A percentile compares a stretch with the other conserved stretches of the same genome.
Conservation (phyloP, 1,284 basidiomycete species). For the Hemileia vastatrix region DNA sequence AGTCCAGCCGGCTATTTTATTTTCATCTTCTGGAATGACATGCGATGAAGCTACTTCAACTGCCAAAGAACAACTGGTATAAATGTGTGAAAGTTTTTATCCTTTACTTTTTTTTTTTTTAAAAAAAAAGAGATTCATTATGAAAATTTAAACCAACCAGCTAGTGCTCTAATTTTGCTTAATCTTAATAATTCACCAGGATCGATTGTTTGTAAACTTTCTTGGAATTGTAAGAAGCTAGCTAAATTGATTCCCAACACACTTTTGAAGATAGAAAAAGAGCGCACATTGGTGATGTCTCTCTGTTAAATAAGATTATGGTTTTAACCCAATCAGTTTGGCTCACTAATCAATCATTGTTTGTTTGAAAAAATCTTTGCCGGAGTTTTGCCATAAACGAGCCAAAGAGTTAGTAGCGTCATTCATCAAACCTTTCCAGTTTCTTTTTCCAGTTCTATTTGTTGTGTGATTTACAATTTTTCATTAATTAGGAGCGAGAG, state of each 20-base stretch:
- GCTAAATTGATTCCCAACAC: constrained; percentile 76
- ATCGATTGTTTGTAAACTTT: constrained; percentile 75
- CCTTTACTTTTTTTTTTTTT: neutral
- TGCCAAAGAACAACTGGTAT: constrained; percentile 25
- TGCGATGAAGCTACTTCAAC: constrained; percentile 72
- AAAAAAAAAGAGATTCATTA: constrained; percentile 25
- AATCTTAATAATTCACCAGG: constrained; percentile 76
- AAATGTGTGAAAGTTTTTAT: constrained; percentile 12
- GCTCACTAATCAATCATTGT: constrained; percentile 40
- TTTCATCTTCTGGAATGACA: constrained; percentile 70
- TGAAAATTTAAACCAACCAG: constrained; percentile 49
- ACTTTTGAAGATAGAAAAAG: constrained; percentile 63
- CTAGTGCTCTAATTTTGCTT: constrained; percentile 75
- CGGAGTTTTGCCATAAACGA: constrained; percentile 52
- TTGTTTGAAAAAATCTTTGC: constrained; percentile 88
- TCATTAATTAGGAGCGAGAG: no score
- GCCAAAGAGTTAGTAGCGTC: constrained; percentile 86
- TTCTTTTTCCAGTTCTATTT: constrained; percentile 76
- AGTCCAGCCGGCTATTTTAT: constrained; percentile 77
- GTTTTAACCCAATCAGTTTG: constrained; percentile 26
- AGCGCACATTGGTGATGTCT: constrained; percentile 29
- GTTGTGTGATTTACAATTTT: no score
- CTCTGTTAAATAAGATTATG: no score
- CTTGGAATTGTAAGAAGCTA: constrained; percentile 82
- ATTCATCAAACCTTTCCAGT: constrained; percentile 77